Percentiles rank a stretch among this genome's conserved stretches.
Conservation (phyloP, 139 green algal species). For the Chara braunii region DNA sequence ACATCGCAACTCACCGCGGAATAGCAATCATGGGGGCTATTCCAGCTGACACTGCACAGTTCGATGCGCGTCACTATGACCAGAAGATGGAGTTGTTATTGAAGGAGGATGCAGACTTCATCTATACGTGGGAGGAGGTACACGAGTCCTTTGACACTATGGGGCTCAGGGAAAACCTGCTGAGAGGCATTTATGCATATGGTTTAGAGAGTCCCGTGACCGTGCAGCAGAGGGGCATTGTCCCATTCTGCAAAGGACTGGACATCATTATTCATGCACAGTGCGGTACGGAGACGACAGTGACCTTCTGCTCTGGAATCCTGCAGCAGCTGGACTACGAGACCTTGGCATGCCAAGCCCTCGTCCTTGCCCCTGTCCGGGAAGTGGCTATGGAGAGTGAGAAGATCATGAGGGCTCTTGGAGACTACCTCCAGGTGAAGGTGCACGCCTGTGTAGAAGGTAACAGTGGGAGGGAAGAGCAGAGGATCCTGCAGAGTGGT, state of each 20-base stretch:
- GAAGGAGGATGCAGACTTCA: slow-evolving; percentile 72
- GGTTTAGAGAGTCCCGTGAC: slow-evolving; percentile 95
- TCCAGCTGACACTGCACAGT: slow-evolving; percentile 37
- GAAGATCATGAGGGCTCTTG: slow-evolving; percentile 95
- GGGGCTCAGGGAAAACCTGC: slow-evolving; percentile 94
- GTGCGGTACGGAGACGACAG: slow-evolving; percentile 97
- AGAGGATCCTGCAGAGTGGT: slow-evolving; percentile 73
- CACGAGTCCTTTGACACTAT: slow-evolving; percentile 97
- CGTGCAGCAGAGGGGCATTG: slow-evolving; percentile 98
- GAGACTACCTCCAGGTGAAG: slow-evolving; percentile 91
- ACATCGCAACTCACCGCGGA: neutral
- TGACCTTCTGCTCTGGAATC: slow-evolving; percentile 94
- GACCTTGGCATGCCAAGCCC: too few relatives aligned
- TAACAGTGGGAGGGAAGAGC: slow-evolving; percentile 89
- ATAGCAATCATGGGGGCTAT: slow-evolving; percentile 38
- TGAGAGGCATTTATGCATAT: slow-evolving; percentile 98
- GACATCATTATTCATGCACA: slow-evolving; percentile 98
- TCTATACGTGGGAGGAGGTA: slow-evolving; percentile 91
- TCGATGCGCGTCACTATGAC: slow-evolving; percentile 68
- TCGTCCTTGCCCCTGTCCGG: too few relatives aligned
- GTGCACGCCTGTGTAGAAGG: slow-evolving; percentile 97
- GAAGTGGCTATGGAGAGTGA: slow-evolving; percentile 99
- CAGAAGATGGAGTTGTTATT: slow-evolving; percentile 74
- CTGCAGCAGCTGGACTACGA: slow-evolving; percentile 93
- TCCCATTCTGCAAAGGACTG: too few relatives aligned